These are phyloP conservation scores for Deakozyma indianensis DNA, from an alignment of 805 yeast species.

Conservation along the genomic window DNA sequence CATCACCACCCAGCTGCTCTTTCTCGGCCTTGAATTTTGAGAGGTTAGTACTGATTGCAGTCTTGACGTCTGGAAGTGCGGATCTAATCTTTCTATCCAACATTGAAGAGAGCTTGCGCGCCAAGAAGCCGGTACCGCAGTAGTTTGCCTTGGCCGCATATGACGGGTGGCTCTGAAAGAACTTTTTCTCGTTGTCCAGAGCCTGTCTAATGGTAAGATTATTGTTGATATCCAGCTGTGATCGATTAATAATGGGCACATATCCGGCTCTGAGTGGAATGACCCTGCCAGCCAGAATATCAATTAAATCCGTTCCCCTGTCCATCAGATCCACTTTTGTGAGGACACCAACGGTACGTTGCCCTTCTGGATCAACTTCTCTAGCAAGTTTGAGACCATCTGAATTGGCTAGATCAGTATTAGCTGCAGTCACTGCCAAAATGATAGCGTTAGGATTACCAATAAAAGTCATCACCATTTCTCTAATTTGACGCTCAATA, in stretches of 20 bases:
- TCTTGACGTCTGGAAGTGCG: conserved; percentile 83
- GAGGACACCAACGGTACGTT: conserved; percentile 90
- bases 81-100: conserved; percentile 80
- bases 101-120: conserved; percentile 79
- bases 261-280: conserved; percentile 92
- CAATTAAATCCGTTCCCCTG: conserved; percentile 93
- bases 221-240: conserved; percentile 87
- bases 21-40: conserved; percentile 77
- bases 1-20: conserved; percentile 68
- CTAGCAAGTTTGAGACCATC: conserved; percentile 94
- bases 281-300: conserved; percentile 87
- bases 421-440: conserved; percentile 89
- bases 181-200: conserved; percentile 60
- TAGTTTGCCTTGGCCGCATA: conserved; percentile 87
- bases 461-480: conserved; percentile 82
- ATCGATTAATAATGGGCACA: conserved; percentile 93
- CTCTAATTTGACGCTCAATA: conserved; percentile 86
- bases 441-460: conserved; percentile 93
- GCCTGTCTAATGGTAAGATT: conserved; percentile 84
- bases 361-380: conserved; percentile 95
- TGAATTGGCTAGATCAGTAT: conserved; percentile 92
- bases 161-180: conserved; percentile 79
- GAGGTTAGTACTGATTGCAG: conserved; percentile 72
- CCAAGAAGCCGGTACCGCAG: conserved; percentile 97
- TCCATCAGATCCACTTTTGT: conserved; percentile 97